These are phyloP conservation scores for Boletus subcaerulescens DNA, from an alignment of 768 basidiomycete species.

Conservation along the genomic window DNA sequence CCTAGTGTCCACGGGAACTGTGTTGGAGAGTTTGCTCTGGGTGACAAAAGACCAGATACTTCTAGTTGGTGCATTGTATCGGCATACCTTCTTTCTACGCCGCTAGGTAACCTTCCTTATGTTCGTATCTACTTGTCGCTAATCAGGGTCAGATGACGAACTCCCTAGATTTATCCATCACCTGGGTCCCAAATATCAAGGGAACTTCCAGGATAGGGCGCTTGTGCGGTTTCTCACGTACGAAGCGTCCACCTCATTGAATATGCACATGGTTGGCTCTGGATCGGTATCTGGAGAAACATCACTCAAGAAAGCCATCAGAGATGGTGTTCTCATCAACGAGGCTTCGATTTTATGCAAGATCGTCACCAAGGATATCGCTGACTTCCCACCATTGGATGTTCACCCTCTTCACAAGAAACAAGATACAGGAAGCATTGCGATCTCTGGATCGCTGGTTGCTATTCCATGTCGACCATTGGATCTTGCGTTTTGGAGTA, in stretches of 20 bases:
- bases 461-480: slow-evolving; percentile 60
- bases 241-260: slow-evolving; percentile 79
- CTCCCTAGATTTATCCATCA: slow-evolving; percentile 74
- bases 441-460: slow-evolving; percentile 51
- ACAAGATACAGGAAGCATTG: not conserved
- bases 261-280: slow-evolving; percentile 66
- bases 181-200: slow-evolving; percentile 74
- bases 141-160: slow-evolving; percentile 53
- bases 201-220: slow-evolving; percentile 69
- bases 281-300: slow-evolving; percentile 39
- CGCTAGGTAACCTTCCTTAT: slow-evolving; percentile 45
- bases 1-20: slow-evolving; percentile 46
- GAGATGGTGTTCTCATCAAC: slow-evolving; percentile 38
- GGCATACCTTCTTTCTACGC: slow-evolving; percentile 55
- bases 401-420: not conserved
- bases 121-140: slow-evolving; percentile 5
- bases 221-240: slow-evolving; percentile 80
- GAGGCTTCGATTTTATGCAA: slow-evolving; percentile 43
- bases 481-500: slow-evolving; percentile 75
- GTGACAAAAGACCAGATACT: slow-evolving; percentile 44
- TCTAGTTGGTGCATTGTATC: slow-evolving; percentile 66
- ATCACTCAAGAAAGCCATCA: slow-evolving; percentile 38
- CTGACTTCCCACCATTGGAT: slow-evolving; percentile 13
- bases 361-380: slow-evolving; percentile 29
- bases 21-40: slow-evolving; percentile 49